Conservation (phyloP, 352 stramenopile species). For the Phytophthora tentaculata region DNA sequence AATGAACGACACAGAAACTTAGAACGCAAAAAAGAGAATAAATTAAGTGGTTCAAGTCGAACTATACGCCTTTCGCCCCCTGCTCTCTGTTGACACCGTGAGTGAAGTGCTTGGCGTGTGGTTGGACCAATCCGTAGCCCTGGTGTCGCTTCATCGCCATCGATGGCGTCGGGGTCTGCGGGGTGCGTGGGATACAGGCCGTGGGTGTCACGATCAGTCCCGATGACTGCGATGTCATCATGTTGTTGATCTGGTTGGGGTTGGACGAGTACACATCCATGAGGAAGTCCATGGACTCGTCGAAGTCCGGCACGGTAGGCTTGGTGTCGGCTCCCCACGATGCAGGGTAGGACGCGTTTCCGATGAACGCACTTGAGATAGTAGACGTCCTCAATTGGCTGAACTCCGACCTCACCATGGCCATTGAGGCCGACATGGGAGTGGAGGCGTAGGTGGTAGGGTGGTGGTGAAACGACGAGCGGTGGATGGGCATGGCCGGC, state of each 20-base stretch:
- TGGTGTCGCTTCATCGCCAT: slow-evolving; percentile 30
- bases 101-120: slow-evolving; percentile 29
- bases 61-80: slow-evolving; percentile 26
- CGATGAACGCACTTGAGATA: slow-evolving; percentile 51
- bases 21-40: slow-evolving; percentile 33
- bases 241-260: slow-evolving; percentile 47
- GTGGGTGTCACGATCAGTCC: slow-evolving; percentile 35
- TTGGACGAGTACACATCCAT: slow-evolving; percentile 74
- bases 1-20: slow-evolving; percentile 7
- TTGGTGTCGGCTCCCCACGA: slow-evolving; percentile 44
- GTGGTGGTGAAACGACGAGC: slow-evolving; percentile 19
- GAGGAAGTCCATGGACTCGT: slow-evolving; percentile 86
- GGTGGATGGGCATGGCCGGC: slow-evolving; percentile 22
- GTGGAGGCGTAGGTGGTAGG: slow-evolving; percentile 13
- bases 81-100: slow-evolving; percentile 26
- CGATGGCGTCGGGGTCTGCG: slow-evolving; percentile 27
- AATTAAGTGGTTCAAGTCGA: slow-evolving; percentile 37
- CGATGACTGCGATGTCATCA: slow-evolving; percentile 5
- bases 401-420: slow-evolving; percentile 42
- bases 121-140: slow-evolving; percentile 15
- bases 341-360: slow-evolving; percentile 37
- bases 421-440: slow-evolving; percentile 18
- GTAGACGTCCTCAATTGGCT: slow-evolving; percentile 46
- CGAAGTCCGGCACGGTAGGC: slow-evolving; percentile 56
- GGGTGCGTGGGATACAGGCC: slow-evolving; percentile 32